Percentiles rank a stretch among this genome's conserved stretches.
Conservation (phyloP, 2,329 filamentous ascomycete species). For the Chaetoscypha palmicola region DNA sequence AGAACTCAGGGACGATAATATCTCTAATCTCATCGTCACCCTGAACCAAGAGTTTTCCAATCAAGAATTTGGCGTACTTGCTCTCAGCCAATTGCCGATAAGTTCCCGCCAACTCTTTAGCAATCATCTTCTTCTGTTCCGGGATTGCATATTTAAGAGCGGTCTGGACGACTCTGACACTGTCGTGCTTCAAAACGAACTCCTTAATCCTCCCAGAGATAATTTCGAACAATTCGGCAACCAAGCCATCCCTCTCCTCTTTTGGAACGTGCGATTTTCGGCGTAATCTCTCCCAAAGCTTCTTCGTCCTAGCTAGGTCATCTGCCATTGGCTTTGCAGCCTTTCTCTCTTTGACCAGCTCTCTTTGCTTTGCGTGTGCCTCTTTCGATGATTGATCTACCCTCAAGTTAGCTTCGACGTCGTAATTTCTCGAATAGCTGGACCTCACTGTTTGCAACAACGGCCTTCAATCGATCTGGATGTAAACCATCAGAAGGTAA, state of each 20-base stretch:
- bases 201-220: conserved; percentile 88
- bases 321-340: conserved; percentile 90
- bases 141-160: conserved; percentile 90
- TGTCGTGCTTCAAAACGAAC: conserved; percentile 97
- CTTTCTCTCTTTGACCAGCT: conserved; percentile 80
- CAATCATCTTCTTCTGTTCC: conserved; percentile 80
- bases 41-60: conserved; percentile 92
- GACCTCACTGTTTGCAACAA: conserved; percentile 23
- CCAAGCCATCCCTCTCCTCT: conserved; percentile 79
- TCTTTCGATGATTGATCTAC: conserved; percentile 66
- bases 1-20: conserved; percentile 88
- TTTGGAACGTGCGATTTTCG: conserved; percentile 88
- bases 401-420: conserved; percentile 11
- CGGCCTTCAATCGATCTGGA: conserved; percentile 30
- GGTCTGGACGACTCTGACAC: conserved; percentile 92
- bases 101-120: conserved; percentile 74
- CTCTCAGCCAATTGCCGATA: conserved; percentile 85
- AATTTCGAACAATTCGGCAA: conserved; percentile 84
- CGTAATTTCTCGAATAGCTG: conserved; percentile 32
- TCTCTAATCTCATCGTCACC: conserved; percentile 82
- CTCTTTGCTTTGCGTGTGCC: conserved; percentile 89
- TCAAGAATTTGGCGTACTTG: conserved; percentile 94
- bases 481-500: conserved; percentile 30
- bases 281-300: conserved; percentile 91
- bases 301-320: conserved; percentile 81